Evolutionary conservation across 805 yeast species (phyloP).

Genomic region (Teunomyces tritomae): DNA sequence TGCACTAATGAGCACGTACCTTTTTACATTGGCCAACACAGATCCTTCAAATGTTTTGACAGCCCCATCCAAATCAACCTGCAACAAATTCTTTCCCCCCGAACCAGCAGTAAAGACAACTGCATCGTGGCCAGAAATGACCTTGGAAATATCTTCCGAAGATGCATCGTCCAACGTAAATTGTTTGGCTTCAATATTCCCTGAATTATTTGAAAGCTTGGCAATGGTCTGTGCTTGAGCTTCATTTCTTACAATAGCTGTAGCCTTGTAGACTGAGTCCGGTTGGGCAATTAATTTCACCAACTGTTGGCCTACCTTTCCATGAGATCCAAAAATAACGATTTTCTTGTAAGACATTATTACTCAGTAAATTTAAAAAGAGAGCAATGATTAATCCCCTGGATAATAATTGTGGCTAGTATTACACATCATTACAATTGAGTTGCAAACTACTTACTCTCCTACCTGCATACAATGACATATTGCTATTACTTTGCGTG

Average conservation of each 20-base stretch:
- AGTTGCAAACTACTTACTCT: too few relatives aligned
- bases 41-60: conserved; percentile 57
- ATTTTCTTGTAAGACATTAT: conserved; percentile 6
- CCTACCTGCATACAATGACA: neutral
- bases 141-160: conserved; percentile 31
- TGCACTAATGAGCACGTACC: conserved; percentile 57
- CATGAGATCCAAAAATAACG: conserved; percentile 57
- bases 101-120: conserved; percentile 65
- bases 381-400: neutral
- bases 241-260: conserved; percentile 44
- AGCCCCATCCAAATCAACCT: conserved; percentile 63
- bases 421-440: neutral
- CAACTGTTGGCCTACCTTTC: conserved; percentile 53
- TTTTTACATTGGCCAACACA: conserved; percentile 37
- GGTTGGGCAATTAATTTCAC: conserved; percentile 30
- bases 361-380: neutral
- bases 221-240: conserved; percentile 44
- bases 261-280: conserved; percentile 22
- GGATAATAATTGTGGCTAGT: neutral
- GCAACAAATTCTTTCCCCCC: conserved; percentile 51
- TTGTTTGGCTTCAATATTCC: conserved; percentile 27
- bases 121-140: conserved; percentile 48
- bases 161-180: conserved; percentile 39
- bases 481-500: neutral
- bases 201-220: conserved; percentile 30